phyloP scores from a whole-genome alignment of 2,329 filamentous ascomycete genomes.

The Trichophyton equinum region DNA sequence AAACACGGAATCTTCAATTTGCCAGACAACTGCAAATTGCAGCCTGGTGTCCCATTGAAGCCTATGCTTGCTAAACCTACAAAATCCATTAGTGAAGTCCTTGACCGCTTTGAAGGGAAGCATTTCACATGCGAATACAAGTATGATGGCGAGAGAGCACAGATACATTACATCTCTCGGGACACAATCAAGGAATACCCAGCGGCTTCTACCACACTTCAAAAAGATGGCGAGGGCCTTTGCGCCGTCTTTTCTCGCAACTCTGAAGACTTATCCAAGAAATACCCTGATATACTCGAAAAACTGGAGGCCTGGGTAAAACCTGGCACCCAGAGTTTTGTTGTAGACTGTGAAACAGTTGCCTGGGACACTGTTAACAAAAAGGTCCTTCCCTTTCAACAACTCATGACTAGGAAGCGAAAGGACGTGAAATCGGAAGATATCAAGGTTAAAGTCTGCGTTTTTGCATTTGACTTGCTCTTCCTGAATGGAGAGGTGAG shows the following conservation, averaged over 20 bases:
- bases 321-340: constrained; percentile 79
- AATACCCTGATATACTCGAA: constrained; percentile 88
- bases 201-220: constrained; percentile 47
- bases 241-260: constrained; percentile 94
- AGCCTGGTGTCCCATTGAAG: constrained; percentile 87
- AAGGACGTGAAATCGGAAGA: constrained; percentile 95
- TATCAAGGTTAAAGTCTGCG: constrained; percentile 91
- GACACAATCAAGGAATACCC: constrained; percentile 59
- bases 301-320: constrained; percentile 87
- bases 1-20: constrained; percentile 75
- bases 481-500: constrained; percentile 75
- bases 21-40: constrained; percentile 74
- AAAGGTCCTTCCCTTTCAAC: constrained; percentile 93
- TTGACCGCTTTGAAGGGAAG: constrained; percentile 91
- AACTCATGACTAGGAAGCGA: constrained; percentile 93
- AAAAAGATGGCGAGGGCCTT: constrained; percentile 56
- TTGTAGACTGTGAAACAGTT: constrained; percentile 96
- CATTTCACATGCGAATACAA: constrained; percentile 98
- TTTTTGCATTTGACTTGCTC: constrained; percentile 90
- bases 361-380: constrained; percentile 93
- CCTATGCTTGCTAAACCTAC: constrained; percentile 98
- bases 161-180: constrained; percentile 91
- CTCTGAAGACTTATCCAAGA: constrained; percentile 91
- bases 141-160: constrained; percentile 95
- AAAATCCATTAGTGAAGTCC: constrained; percentile 92